Evolutionary conservation across 2,329 filamentous ascomycete genomes (phyloP).

Genomic region (Talaromyces piceae): DNA sequence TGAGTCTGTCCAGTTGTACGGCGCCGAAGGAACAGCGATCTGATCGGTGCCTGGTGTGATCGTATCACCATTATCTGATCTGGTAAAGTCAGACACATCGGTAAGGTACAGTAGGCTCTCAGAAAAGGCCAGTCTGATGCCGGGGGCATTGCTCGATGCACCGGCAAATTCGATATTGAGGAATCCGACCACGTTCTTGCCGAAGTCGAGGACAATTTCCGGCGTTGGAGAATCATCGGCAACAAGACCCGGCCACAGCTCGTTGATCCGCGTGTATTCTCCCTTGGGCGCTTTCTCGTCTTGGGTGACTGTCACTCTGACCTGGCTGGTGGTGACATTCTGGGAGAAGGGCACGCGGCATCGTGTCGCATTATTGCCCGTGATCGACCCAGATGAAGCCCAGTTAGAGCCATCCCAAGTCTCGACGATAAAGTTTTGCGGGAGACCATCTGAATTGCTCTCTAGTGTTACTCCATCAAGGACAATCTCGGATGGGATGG

Average conservation of each 20-base stretch:
- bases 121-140: constrained; percentile 13
- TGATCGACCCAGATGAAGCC: background rate
- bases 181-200: constrained; percentile 14
- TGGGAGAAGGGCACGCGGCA: background rate
- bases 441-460: background rate
- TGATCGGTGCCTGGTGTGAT: constrained; percentile 45
- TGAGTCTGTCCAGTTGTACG: constrained; percentile 41
- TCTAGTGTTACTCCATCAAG: background rate
- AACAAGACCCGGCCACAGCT: background rate
- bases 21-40: constrained; percentile 38
- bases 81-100: constrained; percentile 13
- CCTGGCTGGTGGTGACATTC: background rate
- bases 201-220: constrained; percentile 13
- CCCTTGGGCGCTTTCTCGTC: background rate
- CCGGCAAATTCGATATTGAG: constrained; percentile 11
- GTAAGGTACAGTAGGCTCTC: constrained; percentile 12
- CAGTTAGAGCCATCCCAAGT: background rate
- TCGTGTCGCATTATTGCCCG: background rate
- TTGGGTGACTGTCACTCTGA: background rate
- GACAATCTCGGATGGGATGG: background rate
- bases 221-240: constrained; percentile 1
- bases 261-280: background rate
- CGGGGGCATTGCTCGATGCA: constrained; percentile 11
- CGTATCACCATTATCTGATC: constrained; percentile 18
- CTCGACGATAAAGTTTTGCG: background rate